Percentiles rank a stretch among this genome's conserved stretches.
Evolutionary conservation across 495 filamentous ascomycete genomes (phyloP).

Genomic region (Ramalina peruviana): DNA sequence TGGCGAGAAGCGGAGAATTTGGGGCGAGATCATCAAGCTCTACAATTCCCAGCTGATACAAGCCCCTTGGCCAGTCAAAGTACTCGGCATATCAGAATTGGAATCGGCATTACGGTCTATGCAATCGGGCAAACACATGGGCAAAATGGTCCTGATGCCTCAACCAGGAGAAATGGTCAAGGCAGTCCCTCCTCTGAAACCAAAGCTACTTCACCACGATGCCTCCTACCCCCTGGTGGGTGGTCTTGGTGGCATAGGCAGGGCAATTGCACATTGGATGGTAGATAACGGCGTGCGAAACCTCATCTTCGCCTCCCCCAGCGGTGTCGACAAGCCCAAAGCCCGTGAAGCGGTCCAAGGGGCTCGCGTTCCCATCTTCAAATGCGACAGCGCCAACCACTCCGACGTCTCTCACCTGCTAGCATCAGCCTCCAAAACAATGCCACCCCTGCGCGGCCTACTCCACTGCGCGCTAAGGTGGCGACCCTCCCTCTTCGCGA

Average conservation of each 20-base stretch:
- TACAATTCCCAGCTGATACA: neutral
- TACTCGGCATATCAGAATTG: conserved; percentile 26
- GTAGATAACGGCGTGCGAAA: conserved; percentile 25
- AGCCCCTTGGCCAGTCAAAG: conserved; percentile 29
- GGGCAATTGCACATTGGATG: conserved; percentile 25
- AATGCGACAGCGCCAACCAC: conserved; percentile 21
- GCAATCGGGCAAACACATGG: conserved; percentile 36
- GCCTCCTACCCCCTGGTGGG: conserved; percentile 31
- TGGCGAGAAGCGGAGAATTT: conserved; percentile 1
- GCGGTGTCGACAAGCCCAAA: conserved; percentile 9
- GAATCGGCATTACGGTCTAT: conserved; percentile 33
- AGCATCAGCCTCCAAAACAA: neutral
- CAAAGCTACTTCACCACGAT: conserved; percentile 9
- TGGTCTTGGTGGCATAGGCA: conserved; percentile 31
- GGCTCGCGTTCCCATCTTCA: conserved; percentile 13
- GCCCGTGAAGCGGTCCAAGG: conserved; percentile 12
- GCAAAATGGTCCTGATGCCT: conserved; percentile 33
- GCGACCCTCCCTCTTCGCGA: conserved; percentile 12
- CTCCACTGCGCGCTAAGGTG: conserved; percentile 24
- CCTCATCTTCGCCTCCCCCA: conserved; percentile 24
- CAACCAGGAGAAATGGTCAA: conserved; percentile 13
- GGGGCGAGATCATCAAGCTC: neutral
- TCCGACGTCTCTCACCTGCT: conserved; percentile 1
- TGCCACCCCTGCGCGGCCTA: conserved; percentile 24
- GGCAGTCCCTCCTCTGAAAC: conserved; percentile 2